phyloP scores from a whole-genome alignment of 306 rosid species.

The Quercus berberidifolia region DNA sequence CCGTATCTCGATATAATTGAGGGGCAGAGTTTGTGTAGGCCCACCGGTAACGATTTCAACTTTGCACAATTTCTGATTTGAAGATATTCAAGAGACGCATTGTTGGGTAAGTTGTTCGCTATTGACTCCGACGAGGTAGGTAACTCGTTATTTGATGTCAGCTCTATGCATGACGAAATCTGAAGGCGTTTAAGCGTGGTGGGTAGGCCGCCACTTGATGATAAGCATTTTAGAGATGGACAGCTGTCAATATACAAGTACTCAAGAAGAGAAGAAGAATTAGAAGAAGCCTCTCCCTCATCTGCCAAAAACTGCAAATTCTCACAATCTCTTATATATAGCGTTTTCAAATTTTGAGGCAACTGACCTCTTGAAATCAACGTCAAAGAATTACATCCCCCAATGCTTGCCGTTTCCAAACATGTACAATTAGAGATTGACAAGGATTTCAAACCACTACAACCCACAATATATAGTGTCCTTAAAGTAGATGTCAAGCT shows the following conservation, averaged over 20 bases:
- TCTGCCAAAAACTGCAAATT: not conserved
- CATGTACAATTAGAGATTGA: not conserved
- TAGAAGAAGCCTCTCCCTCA: not conserved
- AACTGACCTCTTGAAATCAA: not conserved
- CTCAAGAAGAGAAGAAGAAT: not conserved
- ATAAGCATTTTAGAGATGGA: not conserved
- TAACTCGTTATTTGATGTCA: too few species aligned
- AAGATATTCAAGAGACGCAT: not conserved
- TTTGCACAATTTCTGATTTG: not conserved
- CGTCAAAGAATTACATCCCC: not conserved
- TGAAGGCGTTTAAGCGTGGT: too few species aligned
- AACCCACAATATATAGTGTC: not conserved
- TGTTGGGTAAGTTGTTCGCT: not conserved
- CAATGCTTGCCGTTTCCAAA: not conserved
- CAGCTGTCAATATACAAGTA: fast-evolving
- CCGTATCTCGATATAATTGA: not conserved
- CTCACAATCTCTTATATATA: fast-evolving
- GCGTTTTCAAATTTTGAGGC: conserved; percentile 2
- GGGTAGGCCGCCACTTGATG: too few species aligned
- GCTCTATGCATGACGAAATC: too few species aligned
- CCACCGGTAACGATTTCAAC: conserved; percentile 4
- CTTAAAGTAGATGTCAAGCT: too few species aligned
- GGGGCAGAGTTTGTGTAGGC: conserved; percentile 4
- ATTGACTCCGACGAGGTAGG: too few species aligned
- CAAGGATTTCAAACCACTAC: not conserved